phyloP scores from a whole-genome alignment of 2,329 filamentous ascomycete genomes.

The Pestalotiopsis sp. region DNA sequence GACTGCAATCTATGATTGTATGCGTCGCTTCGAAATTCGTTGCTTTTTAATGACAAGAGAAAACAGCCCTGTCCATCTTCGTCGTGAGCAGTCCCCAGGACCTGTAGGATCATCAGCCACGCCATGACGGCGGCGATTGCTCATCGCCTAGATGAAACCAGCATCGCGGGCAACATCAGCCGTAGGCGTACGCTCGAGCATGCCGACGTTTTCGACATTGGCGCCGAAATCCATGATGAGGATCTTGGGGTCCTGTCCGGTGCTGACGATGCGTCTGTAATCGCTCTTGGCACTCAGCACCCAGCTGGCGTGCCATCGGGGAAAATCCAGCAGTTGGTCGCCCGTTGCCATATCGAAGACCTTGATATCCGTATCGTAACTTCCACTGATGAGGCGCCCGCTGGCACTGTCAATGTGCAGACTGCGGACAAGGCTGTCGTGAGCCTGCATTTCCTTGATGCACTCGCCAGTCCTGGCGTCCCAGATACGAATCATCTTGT shows the following conservation, averaged over 20 bases:
- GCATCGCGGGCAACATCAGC: conserved; percentile 32
- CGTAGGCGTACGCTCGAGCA: conserved; percentile 52
- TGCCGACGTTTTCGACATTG: conserved; percentile 59
- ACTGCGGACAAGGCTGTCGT: conserved; percentile 84
- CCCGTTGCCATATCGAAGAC: conserved; percentile 89
- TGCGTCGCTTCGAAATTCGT: neutral
- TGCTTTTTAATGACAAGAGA: neutral
- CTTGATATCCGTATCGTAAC: conserved; percentile 94
- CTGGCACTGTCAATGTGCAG: conserved; percentile 89
- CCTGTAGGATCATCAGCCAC: neutral
- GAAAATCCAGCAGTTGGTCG: conserved; percentile 77
- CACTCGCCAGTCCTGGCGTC: conserved; percentile 89
- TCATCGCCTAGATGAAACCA: conserved; percentile 34
- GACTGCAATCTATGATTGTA: neutral
- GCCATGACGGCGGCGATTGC: neutral
- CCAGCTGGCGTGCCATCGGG: conserved; percentile 97
- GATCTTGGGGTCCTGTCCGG: conserved; percentile 90
- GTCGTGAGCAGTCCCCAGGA: too few species aligned
- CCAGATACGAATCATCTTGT: conserved; percentile 94
- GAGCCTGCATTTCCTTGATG: conserved; percentile 78
- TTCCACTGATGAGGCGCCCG: conserved; percentile 84
- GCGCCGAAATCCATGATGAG: conserved; percentile 90
- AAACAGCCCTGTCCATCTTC: too few species aligned
- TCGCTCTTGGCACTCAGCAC: conserved; percentile 95
- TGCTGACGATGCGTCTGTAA: conserved; percentile 91